A percentile compares a stretch with the other conserved stretches of the same genome.
Evolutionary conservation across 73 alveolate genomes (phyloP).

Genomic region (Effrenium voratum): DNA sequence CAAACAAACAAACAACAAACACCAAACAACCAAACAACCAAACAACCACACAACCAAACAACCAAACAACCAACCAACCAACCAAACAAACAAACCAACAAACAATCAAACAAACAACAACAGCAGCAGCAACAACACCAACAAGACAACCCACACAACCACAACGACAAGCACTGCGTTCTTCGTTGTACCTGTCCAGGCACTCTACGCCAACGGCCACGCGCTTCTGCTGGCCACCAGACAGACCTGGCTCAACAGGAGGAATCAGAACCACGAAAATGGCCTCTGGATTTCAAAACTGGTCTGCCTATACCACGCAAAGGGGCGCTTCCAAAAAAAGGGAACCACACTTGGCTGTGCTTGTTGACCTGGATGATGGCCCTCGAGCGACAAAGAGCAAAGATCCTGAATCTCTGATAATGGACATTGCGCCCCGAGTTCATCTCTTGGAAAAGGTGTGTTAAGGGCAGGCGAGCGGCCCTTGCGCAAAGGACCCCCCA

Average conservation of each 20-base stretch:
- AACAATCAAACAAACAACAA: not conserved
- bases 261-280: too few species aligned
- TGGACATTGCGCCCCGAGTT: too few species aligned
- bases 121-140: not conserved
- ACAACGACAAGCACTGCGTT: not conserved
- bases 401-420: too few species aligned
- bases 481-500: not conserved
- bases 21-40: not conserved
- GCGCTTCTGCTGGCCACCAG: constrained; percentile 56
- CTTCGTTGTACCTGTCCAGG: not conserved
- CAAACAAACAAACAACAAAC: not conserved
- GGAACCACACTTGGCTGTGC: too few species aligned
- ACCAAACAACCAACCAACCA: not conserved
- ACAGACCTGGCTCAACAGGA: too few species aligned
- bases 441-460: too few species aligned
- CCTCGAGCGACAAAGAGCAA: too few species aligned
- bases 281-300: too few species aligned
- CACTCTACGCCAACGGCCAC: constrained; percentile 77
- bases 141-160: not conserved
- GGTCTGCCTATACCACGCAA: too few species aligned
- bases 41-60: not conserved
- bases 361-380: too few species aligned
- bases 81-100: not conserved
- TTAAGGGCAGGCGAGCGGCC: too few species aligned
- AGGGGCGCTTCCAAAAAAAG: too few species aligned